Base-by-base conservation (phyloP, 2,329 filamentous ascomycete species). In the Leptographium wingfieldii region DNA sequence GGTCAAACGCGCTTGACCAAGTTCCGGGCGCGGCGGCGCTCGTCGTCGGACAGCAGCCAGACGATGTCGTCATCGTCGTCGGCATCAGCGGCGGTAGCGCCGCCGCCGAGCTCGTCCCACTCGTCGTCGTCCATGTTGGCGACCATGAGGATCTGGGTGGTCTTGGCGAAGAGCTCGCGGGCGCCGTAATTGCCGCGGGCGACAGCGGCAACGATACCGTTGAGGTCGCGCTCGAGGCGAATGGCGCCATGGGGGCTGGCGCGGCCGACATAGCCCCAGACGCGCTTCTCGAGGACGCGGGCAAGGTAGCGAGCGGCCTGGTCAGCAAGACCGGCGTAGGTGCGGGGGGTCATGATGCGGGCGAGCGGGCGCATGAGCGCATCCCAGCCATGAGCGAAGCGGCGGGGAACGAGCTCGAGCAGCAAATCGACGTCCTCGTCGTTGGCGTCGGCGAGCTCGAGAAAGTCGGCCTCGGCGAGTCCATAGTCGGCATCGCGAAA, bases 51-150 rank as follows among this genome's bases (percentile, higher is more conserved):
- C 63, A 92, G 67, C 54, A 86, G 80, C 87, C 87, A 91, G 57
- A 80, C 78, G 68, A 94, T 83, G 12, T 82, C 87, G 56, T 82
- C 85, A 14, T 84, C 81, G 27, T 76, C 59, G 53, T 51, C 53
- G 35, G 38, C 85, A 14, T 84, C 81, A 27, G 75, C 59, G 53
- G 40, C 53, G 35, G 38, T 55, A 29, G 3, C 53, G n/a, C 7
- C 56, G 22, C 57, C 61, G 22, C 38, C 61, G 11, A 92, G 72
- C 71, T 94, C 90, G 55, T 92, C 88, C 88, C 91, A 96, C 73
- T 96, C 92, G 61, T 96, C 92, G 40, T 94, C 89, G 70, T 96
- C 92, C 90, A 96, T 95, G 66, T 92, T 92, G 69, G 92, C 85
- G 19, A 96, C 83, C 77, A 95, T 83, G 60, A 88, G 83, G 67